Conservation (phyloP, 1,284 basidiomycete genomes). For the Tylopilus sp. region DNA sequence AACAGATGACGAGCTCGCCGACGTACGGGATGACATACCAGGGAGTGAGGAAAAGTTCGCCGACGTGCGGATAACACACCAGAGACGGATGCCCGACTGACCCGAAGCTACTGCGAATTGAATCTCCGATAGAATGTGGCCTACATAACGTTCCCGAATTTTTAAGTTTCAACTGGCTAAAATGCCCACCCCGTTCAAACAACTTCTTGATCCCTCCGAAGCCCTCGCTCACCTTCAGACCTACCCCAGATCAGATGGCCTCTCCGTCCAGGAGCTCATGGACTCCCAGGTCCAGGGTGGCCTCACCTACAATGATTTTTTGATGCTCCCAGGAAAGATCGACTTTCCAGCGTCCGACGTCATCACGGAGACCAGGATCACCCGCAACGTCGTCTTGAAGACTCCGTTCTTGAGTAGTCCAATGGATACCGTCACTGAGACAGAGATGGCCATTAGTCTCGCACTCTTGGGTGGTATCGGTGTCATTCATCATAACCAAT, state of each 20-base stretch:
- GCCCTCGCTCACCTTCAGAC: slow-evolving; percentile 73
- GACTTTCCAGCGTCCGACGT: slow-evolving; percentile 87
- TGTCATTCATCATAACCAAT: slow-evolving; percentile 98
- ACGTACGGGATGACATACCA: too few species aligned
- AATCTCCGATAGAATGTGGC: slow-evolving; percentile 16
- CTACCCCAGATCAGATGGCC: slow-evolving; percentile 82
- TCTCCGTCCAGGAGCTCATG: slow-evolving; percentile 86
- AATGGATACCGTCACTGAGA: slow-evolving; percentile 99
- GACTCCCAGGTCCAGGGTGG: slow-evolving; percentile 87
- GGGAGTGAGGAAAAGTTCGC: too few species aligned
- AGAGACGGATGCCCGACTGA: too few species aligned
- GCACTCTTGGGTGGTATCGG: slow-evolving; percentile 96
- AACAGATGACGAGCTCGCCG: too few species aligned
- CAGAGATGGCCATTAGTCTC: slow-evolving; percentile 95
- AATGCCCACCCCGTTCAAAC: slow-evolving; percentile 32
- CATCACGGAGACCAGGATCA: slow-evolving; percentile 82
- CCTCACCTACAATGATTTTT: slow-evolving; percentile 95
- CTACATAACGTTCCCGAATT: slow-evolving; percentile 5
- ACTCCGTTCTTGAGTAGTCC: slow-evolving; percentile 97
- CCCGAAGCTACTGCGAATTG: too few species aligned
- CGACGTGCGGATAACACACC: too few species aligned
- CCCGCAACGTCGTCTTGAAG: slow-evolving; percentile 89
- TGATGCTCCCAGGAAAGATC: slow-evolving; percentile 94
- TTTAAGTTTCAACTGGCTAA: slow-evolving; percentile 28
- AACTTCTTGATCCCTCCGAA: slow-evolving; percentile 54